Evolutionary conservation across 805 yeast species (phyloP), one percentile per base, ranked within the genome.

Genomic region (Suhomyces sp.): DNA sequence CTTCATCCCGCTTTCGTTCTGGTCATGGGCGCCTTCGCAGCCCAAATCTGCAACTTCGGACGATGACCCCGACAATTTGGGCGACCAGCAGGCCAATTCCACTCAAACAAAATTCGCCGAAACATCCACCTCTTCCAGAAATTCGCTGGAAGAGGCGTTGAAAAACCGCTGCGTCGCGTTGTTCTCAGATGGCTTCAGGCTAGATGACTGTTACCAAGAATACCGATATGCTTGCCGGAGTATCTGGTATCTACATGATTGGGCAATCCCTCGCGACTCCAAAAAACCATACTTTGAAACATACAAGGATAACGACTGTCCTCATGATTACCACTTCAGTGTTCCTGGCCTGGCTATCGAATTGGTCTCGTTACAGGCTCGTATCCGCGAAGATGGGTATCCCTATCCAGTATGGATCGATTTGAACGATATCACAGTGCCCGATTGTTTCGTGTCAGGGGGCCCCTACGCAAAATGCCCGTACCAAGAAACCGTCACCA

Each of bases 361-460:
- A 52, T 69, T 70, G 59, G 56, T 64, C 23, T 60, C 72, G 19
- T 56, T 70, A 6, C 52, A 64, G 51, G 60, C 69, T 42, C 65
- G 68, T 41, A 67, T 78, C 27, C 60, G 59, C 13, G 53, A 50
- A 0, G 54, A 60, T 2, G 65, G 69, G 13, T 55, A 61, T 2
- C 58, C 55, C 13, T 67, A 59, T 12, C 80, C 81, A 0, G 72
- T 83, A 0, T 92, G 97, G 97, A 81, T 90, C 3, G 90, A 90
- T 68, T 60, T 90, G 57, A 92, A 93, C 64, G 89, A 92, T 15
- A 77, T 93, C 22, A 80, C 89, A 0, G 83, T 85, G 19, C 70
- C 78, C 2, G 80, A 83, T 51, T 92, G 98, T 63, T 93, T 94
- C 92, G 91, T 91, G 4, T 68, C 81, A 10, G 97, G 96, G 1